Conservation (phyloP, 2,329 filamentous ascomycete species). For the Nothophoma quercina region DNA sequence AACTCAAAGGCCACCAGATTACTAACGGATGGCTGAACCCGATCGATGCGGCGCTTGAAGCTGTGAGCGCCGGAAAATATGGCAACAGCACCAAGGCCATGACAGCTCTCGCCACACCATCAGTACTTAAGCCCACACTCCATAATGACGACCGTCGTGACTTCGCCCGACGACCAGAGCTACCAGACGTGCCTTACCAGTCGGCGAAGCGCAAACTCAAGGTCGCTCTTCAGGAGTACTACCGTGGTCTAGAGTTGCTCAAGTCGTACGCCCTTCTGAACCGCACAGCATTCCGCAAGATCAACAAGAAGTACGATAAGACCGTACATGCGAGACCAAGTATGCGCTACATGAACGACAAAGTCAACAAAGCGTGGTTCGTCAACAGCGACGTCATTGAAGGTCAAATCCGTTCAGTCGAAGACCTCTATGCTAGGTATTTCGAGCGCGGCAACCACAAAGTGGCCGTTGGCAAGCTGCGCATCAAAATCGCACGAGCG, state of each 20-base stretch:
- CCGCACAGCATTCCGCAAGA: conserved; percentile 91
- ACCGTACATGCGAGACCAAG: conserved; percentile 78
- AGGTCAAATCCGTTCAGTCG: conserved; percentile 77
- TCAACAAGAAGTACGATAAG: conserved; percentile 99
- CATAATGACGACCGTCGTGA: conserved; percentile 50
- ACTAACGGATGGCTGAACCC: conserved; percentile 39
- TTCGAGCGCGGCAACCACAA: conserved; percentile 95
- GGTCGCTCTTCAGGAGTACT: conserved; percentile 88
- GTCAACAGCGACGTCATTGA: conserved; percentile 88
- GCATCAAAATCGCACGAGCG: conserved; percentile 69
- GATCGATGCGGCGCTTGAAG: conserved; percentile 54
- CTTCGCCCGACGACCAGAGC: conserved; percentile 50
- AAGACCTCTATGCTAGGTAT: conserved; percentile 92
- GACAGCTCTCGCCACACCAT: conserved; percentile 46
- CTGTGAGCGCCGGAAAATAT: conserved; percentile 54
- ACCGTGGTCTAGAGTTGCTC: conserved; percentile 86
- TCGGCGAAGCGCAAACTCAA: conserved; percentile 93
- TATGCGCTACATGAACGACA: conserved; percentile 85
- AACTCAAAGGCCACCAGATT: conserved; percentile 21
- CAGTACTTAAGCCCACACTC: conserved; percentile 50
- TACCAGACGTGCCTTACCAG: conserved; percentile 75
- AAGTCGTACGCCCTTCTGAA: conserved; percentile 93
- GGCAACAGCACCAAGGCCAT: conserved; percentile 63
- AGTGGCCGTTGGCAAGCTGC: conserved; percentile 84
- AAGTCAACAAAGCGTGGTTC: conserved; percentile 90